Conservation (phyloP, 805 yeast species). For the Cephaloascus fragrans region DNA sequence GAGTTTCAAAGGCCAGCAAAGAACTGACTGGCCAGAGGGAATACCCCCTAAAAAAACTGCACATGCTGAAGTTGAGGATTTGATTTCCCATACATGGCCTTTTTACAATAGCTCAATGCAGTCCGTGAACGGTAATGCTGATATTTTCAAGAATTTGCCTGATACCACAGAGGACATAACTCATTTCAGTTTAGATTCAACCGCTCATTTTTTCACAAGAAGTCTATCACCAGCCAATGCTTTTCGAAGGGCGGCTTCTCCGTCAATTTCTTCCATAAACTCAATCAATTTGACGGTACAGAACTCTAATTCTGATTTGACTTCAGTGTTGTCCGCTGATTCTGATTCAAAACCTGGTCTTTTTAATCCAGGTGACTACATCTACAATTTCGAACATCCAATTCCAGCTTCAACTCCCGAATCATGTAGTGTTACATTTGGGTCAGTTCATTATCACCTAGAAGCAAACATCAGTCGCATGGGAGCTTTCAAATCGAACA, state of each 20-base stretch:
- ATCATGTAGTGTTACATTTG: conserved; percentile 67
- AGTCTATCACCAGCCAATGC: conserved; percentile 16
- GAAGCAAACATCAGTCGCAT: conserved; percentile 64
- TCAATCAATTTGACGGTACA: conserved; percentile 3
- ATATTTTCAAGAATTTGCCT: conserved; percentile 24
- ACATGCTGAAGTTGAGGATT: conserved; percentile 51
- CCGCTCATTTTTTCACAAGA: conserved; percentile 15
- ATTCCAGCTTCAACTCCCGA: conserved; percentile 80
- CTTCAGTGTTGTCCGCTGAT: conserved; percentile 11
- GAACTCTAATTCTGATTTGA: conserved; percentile 13
- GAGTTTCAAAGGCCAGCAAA: conserved; percentile 54
- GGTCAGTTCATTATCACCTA: conserved; percentile 61
- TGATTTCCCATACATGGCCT: conserved; percentile 85
- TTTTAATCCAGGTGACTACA: conserved; percentile 83
- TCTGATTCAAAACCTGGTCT: conserved; percentile 13
- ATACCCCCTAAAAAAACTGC: conserved; percentile 81
- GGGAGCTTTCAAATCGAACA: conserved; percentile 79
- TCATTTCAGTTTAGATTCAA: conserved; percentile 14
- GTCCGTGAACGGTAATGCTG: conserved; percentile 36
- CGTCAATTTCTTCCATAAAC: conserved; percentile 14
- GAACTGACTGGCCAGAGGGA: conserved; percentile 98
- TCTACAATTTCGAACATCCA: conserved; percentile 86
- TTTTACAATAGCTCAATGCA: conserved; percentile 42
- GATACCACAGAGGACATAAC: not conserved
- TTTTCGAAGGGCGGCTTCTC: conserved; percentile 18